Conservation (phyloP, 345 rosid genomes). For the Linum usitatissimum region DNA sequence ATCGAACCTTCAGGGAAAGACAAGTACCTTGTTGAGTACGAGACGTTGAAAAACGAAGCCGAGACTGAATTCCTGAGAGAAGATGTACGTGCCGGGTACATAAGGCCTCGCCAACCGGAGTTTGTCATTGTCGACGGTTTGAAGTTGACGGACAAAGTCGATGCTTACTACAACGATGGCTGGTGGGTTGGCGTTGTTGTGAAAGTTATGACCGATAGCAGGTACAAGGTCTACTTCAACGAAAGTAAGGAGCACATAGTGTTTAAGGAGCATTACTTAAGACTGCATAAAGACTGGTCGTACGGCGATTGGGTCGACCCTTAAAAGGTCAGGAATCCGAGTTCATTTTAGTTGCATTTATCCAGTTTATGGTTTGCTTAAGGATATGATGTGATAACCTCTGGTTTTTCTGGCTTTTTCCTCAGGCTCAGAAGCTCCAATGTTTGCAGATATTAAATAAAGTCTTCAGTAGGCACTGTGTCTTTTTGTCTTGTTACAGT, state of each 20-base stretch:
- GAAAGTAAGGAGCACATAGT: constrained; percentile 36
- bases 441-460: too few relatives aligned
- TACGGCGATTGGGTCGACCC: constrained; percentile 52
- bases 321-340: constrained; percentile 27
- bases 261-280: constrained; percentile 48
- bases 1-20: constrained; percentile 32
- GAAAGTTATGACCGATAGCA: constrained; percentile 37
- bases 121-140: constrained; percentile 26
- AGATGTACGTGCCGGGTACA: constrained; percentile 33
- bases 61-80: constrained; percentile 57
- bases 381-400: too few relatives aligned
- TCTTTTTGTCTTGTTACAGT: too few relatives aligned
- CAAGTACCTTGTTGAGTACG: constrained; percentile 50
- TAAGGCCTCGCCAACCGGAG: constrained; percentile 67
- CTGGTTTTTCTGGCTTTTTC: too few relatives aligned
- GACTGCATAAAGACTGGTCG: constrained; percentile 75
- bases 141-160: constrained; percentile 52
- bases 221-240: constrained; percentile 43
- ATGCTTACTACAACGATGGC: constrained; percentile 69
- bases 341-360: too few relatives aligned
- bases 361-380: too few relatives aligned
- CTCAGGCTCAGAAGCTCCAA: too few relatives aligned
- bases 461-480: too few relatives aligned
- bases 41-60: constrained; percentile 54
- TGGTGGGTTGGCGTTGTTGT: constrained; percentile 79